Conservation (phyloP, 1,284 basidiomycete genomes). For the Irpex sp. region DNA sequence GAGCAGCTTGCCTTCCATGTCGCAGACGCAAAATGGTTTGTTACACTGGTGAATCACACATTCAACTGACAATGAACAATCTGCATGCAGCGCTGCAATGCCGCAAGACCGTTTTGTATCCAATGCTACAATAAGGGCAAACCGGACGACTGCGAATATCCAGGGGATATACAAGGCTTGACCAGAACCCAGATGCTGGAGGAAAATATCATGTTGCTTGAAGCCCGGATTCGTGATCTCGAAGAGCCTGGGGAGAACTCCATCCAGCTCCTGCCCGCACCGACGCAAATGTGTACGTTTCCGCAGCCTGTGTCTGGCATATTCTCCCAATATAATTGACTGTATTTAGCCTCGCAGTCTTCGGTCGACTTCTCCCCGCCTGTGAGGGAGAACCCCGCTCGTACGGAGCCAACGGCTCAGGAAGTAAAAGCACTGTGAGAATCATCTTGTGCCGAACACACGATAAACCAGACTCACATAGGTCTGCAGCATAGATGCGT, state of each 20-base stretch:
- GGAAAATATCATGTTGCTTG: constrained; percentile 25
- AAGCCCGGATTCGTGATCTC: constrained; percentile 23
- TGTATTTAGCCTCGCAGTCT: no score
- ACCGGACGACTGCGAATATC: constrained; percentile 26
- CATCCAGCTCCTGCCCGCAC: no score
- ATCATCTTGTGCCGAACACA: not conserved
- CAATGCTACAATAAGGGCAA: constrained; percentile 21
- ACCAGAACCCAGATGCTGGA: constrained; percentile 25
- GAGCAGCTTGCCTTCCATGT: constrained; percentile 16
- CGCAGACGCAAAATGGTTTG: constrained; percentile 17
- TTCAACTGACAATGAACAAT: not conserved
- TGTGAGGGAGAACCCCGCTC: not conserved
- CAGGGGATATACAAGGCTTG: constrained; percentile 19
- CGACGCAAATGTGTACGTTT: no score
- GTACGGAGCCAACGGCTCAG: not conserved
- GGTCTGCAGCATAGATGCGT: constrained; percentile 17
- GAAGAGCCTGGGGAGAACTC: constrained; percentile 19
- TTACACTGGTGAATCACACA: not conserved
- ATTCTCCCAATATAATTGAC: no score
- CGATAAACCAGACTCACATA: not conserved
- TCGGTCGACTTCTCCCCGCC: not conserved
- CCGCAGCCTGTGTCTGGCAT: no score
- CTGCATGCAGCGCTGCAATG: constrained; percentile 23
- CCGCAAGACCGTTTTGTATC: constrained; percentile 22
- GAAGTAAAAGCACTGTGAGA: constrained; percentile 5